Evolutionary conservation across 2,329 filamentous ascomycete species (phyloP), one percentile per base, ranked within the genome.

Genomic region (Chrysoporthe deuterocubensis): DNA sequence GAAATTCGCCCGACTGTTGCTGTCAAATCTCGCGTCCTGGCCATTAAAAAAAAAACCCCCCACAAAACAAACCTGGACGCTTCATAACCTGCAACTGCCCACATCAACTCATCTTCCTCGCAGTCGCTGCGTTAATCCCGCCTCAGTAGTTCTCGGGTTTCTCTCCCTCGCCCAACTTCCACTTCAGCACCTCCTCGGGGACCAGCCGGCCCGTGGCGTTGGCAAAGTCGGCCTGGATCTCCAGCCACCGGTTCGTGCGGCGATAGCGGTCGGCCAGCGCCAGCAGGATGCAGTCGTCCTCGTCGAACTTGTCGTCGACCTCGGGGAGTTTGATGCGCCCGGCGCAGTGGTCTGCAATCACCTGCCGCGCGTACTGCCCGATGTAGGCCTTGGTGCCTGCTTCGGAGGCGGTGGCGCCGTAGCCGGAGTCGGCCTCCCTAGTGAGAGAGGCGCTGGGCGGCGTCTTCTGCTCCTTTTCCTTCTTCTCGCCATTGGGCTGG

Each of bases 191-290:
- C 44, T 78, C 75, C 8, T 80, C 71, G 1, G 80, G 77, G 0
- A 83, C 73, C 75, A 81, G 77, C 7, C 78, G 74, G 4, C 81
- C 81, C 0, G 81, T 83, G 57, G 73, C 78, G 67, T 83, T 82
- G 72, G 75, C 79, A 65, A 83, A 82, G 61, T 78, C 78, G 42
- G 80, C 79, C 69, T 83, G 81, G 74, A 82, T 78, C 68, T 82
- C 78, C 0, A 82, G 74, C 78, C 79, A 82, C 34, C 75, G 75
- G 40, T 74, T 73, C 26, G 69, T 72, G 59, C 76, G 74, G 48
- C 76, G 74, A 63, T 75, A 75, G 68, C 75, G 76, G 40, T 79
- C 76, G 1, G 80, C 71, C 7, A 76, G 66, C 2, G 75, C 79
- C 4, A 83, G 75, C 4, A 81, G 72, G 16, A 74, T 61, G 62